phyloP scores from a whole-genome alignment of 2,329 filamentous ascomycete species.

The Chaetomiaceae sp. region DNA sequence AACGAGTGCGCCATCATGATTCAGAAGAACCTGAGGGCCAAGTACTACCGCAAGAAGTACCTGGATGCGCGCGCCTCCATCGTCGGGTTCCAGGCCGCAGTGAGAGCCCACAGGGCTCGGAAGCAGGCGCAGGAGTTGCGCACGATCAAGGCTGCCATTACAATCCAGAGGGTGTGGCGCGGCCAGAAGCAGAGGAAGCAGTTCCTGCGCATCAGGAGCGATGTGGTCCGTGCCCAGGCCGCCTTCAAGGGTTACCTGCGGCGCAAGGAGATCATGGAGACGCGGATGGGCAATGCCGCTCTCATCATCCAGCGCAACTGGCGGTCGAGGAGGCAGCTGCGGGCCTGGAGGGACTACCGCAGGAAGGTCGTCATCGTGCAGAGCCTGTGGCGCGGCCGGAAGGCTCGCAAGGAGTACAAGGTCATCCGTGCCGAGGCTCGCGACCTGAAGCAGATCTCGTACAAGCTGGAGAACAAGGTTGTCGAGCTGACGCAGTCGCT shows the following conservation, averaged over 20 bases:
- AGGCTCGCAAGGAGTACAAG: constrained; percentile 82
- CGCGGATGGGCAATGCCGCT: constrained; percentile 86
- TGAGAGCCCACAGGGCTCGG: constrained; percentile 73
- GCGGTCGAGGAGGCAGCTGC: constrained; percentile 74
- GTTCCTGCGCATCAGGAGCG: constrained; percentile 73
- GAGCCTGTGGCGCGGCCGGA: constrained; percentile 84
- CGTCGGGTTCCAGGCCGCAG: constrained; percentile 71
- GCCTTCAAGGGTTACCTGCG: constrained; percentile 87
- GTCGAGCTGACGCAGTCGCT: constrained; percentile 94
- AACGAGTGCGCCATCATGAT: constrained; percentile 97
- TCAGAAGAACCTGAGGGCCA: constrained; percentile 94
- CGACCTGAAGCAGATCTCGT: constrained; percentile 98
- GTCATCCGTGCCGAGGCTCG: constrained; percentile 87
- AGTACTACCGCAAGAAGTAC: constrained; percentile 91
- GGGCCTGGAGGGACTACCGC: constrained; percentile 81
- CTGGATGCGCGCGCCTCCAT: constrained; percentile 81
- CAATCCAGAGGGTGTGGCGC: constrained; percentile 92
- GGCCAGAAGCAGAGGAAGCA: constrained; percentile 83
- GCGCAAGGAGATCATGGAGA: constrained; percentile 89
- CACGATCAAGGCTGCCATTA: constrained; percentile 80
- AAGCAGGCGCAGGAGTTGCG: constrained; percentile 75
- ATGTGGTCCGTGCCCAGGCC: constrained; percentile 85
- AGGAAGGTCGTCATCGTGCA: constrained; percentile 86
- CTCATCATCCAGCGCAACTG: constrained; percentile 86
- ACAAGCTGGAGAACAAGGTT: constrained; percentile 99